phyloP scores from a whole-genome alignment of 2,329 filamentous ascomycete genomes.

The Verticillium longisporum region DNA sequence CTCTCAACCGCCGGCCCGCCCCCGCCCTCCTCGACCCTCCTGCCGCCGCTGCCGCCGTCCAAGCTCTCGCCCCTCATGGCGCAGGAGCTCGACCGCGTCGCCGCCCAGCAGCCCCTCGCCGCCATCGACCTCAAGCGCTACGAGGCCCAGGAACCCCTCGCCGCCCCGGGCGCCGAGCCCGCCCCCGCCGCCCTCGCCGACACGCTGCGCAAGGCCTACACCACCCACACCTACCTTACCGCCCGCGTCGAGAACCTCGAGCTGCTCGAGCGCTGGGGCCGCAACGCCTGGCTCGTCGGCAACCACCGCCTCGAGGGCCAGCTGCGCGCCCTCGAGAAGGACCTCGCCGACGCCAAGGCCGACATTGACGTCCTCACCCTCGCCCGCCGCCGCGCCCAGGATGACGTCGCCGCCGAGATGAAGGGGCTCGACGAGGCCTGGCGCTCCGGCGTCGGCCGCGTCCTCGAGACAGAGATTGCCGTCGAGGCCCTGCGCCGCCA shows the following conservation, averaged over 20 bases:
- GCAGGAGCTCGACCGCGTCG: constrained; percentile 62
- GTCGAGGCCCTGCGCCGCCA: constrained; percentile 64
- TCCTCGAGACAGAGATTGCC: constrained; percentile 82
- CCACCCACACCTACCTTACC: constrained; percentile 43
- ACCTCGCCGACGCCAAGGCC: constrained; percentile 60
- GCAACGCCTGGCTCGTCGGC: constrained; percentile 84
- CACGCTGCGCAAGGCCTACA: constrained; percentile 49
- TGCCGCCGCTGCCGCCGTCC: constrained; percentile 44
- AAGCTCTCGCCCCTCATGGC: constrained; percentile 60
- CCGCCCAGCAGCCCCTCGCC: constrained; percentile 42
- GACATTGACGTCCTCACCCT: constrained; percentile 70
- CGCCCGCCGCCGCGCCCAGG: constrained; percentile 62
- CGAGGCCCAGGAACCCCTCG: constrained; percentile 57
- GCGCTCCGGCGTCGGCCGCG: constrained; percentile 68
- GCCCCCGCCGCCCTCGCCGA: constrained; percentile 56
- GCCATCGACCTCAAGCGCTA: constrained; percentile 76
- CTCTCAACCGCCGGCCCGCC: constrained; percentile 38
- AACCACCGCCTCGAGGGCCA: constrained; percentile 76
- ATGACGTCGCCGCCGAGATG: constrained; percentile 66
- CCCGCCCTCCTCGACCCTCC: constrained; percentile 46
- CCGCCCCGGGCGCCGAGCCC: constrained; percentile 15
- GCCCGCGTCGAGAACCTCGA: constrained; percentile 51
- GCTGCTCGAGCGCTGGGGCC: constrained; percentile 74
- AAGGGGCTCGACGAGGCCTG: constrained; percentile 68
- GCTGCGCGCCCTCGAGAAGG: constrained; percentile 62